phyloP scores from a whole-genome alignment of 2,329 filamentous ascomycete genomes.

The Macrophomina pseudophaseolina region DNA sequence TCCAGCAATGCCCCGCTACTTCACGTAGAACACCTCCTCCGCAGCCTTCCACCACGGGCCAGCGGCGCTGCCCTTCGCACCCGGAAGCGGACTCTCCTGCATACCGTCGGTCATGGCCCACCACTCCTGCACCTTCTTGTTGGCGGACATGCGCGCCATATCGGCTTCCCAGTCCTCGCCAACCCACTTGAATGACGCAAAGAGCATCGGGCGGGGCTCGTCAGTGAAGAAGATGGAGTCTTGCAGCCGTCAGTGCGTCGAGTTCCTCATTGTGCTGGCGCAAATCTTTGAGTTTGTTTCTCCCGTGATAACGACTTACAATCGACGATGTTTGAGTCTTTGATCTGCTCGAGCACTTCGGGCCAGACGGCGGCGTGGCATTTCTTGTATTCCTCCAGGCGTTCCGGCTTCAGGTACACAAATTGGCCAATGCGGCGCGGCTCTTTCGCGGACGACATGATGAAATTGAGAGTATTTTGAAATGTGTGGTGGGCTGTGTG shows the following conservation, averaged over 20 bases:
- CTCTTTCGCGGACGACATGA: conserved; percentile 7
- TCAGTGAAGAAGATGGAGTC: conserved; percentile 76
- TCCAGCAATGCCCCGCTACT: background rate
- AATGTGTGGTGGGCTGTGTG: background rate
- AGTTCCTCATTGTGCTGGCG: background rate
- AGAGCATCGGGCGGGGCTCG: conserved; percentile 63
- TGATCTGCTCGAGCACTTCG: conserved; percentile 76
- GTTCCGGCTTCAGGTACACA: conserved; percentile 71
- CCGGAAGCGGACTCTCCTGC: conserved; percentile 66
- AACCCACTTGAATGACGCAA: conserved; percentile 80
- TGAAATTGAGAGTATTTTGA: background rate
- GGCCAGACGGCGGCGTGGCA: conserved; percentile 78
- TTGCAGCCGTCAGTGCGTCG: conserved; percentile 38
- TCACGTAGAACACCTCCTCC: conserved; percentile 68
- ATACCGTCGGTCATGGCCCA: conserved; percentile 80
- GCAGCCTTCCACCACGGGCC: conserved; percentile 72
- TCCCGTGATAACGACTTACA: conserved; percentile 54
- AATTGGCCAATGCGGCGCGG: conserved; percentile 70
- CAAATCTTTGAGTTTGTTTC: background rate
- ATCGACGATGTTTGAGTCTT: conserved; percentile 74
- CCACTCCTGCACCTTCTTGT: conserved; percentile 76
- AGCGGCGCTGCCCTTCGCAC: conserved; percentile 63
- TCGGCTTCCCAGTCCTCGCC: conserved; percentile 74
- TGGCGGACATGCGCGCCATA: conserved; percentile 76
- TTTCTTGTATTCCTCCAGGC: conserved; percentile 71